Conservation (phyloP, 257 asterid genomes). For the Phtheirospermum japonicum region DNA sequence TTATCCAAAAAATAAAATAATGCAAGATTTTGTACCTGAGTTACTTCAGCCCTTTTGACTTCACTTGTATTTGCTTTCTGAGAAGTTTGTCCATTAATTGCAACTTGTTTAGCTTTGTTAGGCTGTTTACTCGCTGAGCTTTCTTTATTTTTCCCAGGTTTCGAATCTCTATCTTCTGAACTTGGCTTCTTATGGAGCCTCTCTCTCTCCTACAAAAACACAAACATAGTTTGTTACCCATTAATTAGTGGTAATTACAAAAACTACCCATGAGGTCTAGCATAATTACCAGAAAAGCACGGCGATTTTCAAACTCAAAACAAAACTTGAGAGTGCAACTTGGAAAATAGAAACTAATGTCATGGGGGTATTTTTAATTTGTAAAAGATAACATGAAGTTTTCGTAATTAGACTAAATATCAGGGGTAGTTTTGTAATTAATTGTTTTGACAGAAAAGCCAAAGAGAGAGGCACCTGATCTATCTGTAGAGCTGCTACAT, state of each 20-base stretch:
- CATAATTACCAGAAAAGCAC: not conserved
- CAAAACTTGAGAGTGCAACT: not conserved
- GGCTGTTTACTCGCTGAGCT: conserved; percentile 28
- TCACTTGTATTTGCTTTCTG: conserved; percentile 30
- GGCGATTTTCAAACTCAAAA: not conserved
- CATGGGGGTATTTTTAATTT: not conserved
- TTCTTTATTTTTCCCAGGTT: conserved; percentile 29
- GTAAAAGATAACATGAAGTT: not conserved
- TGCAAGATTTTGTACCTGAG: conserved; percentile 44
- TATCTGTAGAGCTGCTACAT: conserved; percentile 58
- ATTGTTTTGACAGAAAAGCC: not conserved
- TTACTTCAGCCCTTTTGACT: conserved; percentile 46
- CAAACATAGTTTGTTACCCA: not conserved
- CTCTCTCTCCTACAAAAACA: conserved; percentile 52
- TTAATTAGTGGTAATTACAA: not conserved
- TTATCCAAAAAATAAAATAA: not conserved
- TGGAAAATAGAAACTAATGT: not conserved
- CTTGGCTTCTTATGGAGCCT: conserved; percentile 33
- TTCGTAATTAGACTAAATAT: not conserved
- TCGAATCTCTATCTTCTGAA: conserved; percentile 29
- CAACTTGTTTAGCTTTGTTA: conserved; percentile 26
- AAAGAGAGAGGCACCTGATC: no score
- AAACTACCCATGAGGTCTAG: not conserved
- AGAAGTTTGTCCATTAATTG: conserved; percentile 26
- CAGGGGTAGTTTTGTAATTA: not conserved